Evolutionary conservation across 2,329 filamentous ascomycete species (phyloP).

Genomic region (Monilinia polystroma): DNA sequence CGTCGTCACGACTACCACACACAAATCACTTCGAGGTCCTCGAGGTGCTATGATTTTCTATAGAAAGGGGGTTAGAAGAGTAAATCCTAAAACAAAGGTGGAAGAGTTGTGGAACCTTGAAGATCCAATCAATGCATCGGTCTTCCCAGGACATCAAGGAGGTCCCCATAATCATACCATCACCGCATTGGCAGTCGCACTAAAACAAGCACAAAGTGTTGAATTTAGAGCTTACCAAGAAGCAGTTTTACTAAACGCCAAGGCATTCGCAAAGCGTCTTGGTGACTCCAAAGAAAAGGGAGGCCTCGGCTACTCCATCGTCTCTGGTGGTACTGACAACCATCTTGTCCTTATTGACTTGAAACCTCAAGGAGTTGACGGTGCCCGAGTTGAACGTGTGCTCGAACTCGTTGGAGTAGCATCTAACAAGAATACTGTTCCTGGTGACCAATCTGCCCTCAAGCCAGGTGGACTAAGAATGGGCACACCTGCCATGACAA

Average conservation of each 20-base stretch:
- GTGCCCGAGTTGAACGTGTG: slow-evolving; percentile 91
- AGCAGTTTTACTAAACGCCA: slow-evolving; percentile 85
- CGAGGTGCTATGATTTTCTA: slow-evolving; percentile 99
- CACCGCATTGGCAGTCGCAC: slow-evolving; percentile 88
- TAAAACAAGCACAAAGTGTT: slow-evolving; percentile 94
- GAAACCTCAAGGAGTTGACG: slow-evolving; percentile 81
- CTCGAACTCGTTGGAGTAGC: slow-evolving; percentile 98
- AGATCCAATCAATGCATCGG: slow-evolving; percentile 95
- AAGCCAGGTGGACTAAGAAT: slow-evolving; percentile 91
- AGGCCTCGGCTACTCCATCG: slow-evolving; percentile 80
- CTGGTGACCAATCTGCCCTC: slow-evolving; percentile 89
- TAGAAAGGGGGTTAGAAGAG: slow-evolving; percentile 93
- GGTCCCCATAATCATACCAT: slow-evolving; percentile 99
- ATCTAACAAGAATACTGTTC: slow-evolving; percentile 99
- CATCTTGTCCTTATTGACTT: slow-evolving; percentile 97
- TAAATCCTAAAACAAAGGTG: slow-evolving; percentile 83
- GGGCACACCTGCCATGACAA: slow-evolving; percentile 97
- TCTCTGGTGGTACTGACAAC: slow-evolving; percentile 93
- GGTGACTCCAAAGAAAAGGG: slow-evolving; percentile 66
- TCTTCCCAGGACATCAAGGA: slow-evolving; percentile 98
- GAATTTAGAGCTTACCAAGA: slow-evolving; percentile 90
- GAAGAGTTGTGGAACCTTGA: slow-evolving; percentile 96
- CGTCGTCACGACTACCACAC: slow-evolving; percentile 96
- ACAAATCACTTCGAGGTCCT: slow-evolving; percentile 97
- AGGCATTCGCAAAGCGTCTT: slow-evolving; percentile 73